These are phyloP conservation scores for Oryza glaberrima DNA, from an alignment of 176 grass and related monocot species.

Conservation along the genomic window DNA sequence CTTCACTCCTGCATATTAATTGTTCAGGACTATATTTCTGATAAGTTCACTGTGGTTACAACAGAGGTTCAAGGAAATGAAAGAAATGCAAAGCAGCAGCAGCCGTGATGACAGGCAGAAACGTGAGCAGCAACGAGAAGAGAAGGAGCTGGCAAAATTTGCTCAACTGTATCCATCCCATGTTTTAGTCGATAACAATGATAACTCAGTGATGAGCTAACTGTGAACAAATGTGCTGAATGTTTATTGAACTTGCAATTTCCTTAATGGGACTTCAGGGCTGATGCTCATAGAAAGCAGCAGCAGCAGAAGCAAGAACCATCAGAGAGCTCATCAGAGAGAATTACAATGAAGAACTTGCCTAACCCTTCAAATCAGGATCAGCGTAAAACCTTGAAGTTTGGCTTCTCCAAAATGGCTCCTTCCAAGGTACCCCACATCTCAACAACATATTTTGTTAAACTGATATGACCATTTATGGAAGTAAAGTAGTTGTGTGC, in stretches of 20 bases:
- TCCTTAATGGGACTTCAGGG: constrained; percentile 55
- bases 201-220: neutral
- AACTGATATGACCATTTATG: neutral
- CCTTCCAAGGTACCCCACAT: constrained; percentile 61
- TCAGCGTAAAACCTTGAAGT: constrained; percentile 81
- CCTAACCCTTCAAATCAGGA: constrained; percentile 53
- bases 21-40: neutral
- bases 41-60: constrained; percentile 24
- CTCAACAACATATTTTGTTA: constrained; percentile 13
- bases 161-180: constrained; percentile 72
- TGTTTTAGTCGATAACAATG: neutral
- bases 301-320: constrained; percentile 69
- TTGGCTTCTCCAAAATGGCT: constrained; percentile 79
- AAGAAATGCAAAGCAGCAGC: constrained; percentile 86
- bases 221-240: neutral
- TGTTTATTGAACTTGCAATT: constrained; percentile 37
- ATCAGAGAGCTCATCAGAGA: constrained; percentile 35
- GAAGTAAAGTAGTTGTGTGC: neutral
- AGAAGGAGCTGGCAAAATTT: constrained; percentile 97
- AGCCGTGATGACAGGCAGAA: constrained; percentile 87
- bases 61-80: constrained; percentile 96
- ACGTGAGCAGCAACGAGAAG: constrained; percentile 87
- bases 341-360: constrained; percentile 31
- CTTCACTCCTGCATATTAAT: too few species aligned
- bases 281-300: constrained; percentile 84